A percentile compares a stretch with the other conserved stretches of the same genome.
Conservation (phyloP, 1,284 basidiomycete species). For the Ceratobasidium sp. region DNA sequence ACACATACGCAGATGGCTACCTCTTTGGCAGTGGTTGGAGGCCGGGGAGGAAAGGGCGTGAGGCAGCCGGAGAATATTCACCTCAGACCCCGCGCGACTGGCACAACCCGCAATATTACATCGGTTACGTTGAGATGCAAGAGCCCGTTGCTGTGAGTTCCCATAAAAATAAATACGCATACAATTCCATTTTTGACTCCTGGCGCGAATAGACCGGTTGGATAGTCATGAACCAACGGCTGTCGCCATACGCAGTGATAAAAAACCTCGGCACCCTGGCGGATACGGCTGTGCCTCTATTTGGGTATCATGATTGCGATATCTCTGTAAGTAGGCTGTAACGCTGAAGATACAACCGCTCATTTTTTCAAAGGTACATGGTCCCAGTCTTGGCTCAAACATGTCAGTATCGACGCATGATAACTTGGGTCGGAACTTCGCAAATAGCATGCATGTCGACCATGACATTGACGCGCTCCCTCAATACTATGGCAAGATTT, state of each 20-base stretch:
- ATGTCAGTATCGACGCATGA: constrained; percentile 8
- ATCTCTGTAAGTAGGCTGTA: not conserved
- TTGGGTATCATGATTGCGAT: constrained; percentile 11
- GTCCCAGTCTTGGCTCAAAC: constrained; percentile 13
- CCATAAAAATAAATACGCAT: no score
- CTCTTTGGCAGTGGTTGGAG: constrained; percentile 4
- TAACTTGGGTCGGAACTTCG: not conserved
- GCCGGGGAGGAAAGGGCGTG: not conserved
- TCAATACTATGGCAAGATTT: constrained; percentile 6
- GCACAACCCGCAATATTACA: constrained; percentile 1
- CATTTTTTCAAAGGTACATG: not conserved
- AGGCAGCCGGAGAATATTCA: not conserved
- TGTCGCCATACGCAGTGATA: constrained; percentile 2
- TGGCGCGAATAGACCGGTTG: not conserved
- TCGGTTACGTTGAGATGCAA: not conserved
- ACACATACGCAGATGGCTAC: not conserved
- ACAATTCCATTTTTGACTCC: not conserved
- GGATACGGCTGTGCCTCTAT: constrained; percentile 1
- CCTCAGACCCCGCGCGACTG: not conserved
- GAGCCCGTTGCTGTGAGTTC: no score
- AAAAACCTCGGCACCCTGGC: not conserved
- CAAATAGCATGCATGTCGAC: constrained; percentile 11
- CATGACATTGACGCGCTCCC: not conserved
- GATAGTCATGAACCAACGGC: not conserved
- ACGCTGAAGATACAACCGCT: not conserved